Base-by-base conservation (phyloP, 2,329 filamentous ascomycete species). In the Fusarium nisikadoi region DNA sequence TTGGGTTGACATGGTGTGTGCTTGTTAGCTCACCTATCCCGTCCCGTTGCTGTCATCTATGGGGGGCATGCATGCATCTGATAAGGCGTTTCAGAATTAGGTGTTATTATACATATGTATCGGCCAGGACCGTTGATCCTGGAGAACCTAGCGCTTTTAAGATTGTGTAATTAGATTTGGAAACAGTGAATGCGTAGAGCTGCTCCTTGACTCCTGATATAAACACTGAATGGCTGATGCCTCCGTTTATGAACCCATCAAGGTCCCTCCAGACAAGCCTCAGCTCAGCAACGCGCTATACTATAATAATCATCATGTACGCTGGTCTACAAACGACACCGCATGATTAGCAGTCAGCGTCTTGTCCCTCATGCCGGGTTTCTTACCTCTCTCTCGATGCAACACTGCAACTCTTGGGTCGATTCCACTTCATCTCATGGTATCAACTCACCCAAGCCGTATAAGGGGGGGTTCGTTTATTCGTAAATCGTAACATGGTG, bases 81-180 rank as follows among this genome's bases (percentile, higher is more conserved):
- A 66, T 69, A 68, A 56, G 78, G 78, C 78, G 78, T 79, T 79
- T 73, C 74, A 74, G 70, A 74, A 73, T 69, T 72, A 71, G 70
- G 66, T 66, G 70, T 52, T 45, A 68, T 67, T 66, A 60, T 68
- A 71, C 23, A 49, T 65, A 68, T 65, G 33, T 29, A 66, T 66
- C 61, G 57, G 50, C 47, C 59, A 59, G 59, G 71, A 71, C 53
- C 57, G 23, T 68, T 71, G 35, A 42, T 73, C 70, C 61, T 64
- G 47, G 60, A 29, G 52, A 62, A 61, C 47, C 43, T 47, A 54
- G 57, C 64, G 55, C 62, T 43, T 58, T 65, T 42, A 45, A 71
- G 53, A 60, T 61, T 50, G 58, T 52, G 42, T 39, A 59, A 41
- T 38, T 36, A 65, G 33, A 58, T 43, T 27, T 36, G 20, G 36